Evolutionary conservation across 495 filamentous ascomycete genomes (phyloP).

Genomic region (Aspergillus ostianus): DNA sequence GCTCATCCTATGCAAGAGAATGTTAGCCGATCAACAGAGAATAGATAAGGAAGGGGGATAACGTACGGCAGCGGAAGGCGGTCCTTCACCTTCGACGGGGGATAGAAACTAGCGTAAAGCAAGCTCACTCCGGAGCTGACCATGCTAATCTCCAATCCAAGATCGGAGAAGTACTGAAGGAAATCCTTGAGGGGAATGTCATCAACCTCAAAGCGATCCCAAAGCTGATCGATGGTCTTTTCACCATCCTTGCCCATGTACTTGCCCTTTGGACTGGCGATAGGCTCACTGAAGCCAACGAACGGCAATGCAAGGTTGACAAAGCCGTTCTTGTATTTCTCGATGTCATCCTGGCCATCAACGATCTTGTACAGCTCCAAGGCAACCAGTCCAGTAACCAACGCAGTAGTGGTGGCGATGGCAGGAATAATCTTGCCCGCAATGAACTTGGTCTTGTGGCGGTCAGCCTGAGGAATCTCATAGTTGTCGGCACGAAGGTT

Average conservation of each 20-base stretch:
- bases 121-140: constrained; percentile 93
- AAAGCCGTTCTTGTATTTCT: constrained; percentile 99
- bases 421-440: constrained; percentile 99
- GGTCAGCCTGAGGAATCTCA: constrained; percentile 85
- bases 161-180: constrained; percentile 71
- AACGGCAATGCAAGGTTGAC: constrained; percentile 95
- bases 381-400: constrained; percentile 90
- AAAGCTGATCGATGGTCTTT: constrained; percentile 88
- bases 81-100: constrained; percentile 84
- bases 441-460: constrained; percentile 99
- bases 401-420: constrained; percentile 94
- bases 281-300: constrained; percentile 96
- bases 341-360: constrained; percentile 90
- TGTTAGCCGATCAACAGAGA: constrained; percentile 11
- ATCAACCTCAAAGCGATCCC: constrained; percentile 94
- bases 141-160: constrained; percentile 85
- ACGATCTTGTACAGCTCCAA: constrained; percentile 96
- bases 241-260: constrained; percentile 73
- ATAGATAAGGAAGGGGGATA: neutral
- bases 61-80: constrained; percentile 65
- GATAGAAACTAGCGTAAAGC: constrained; percentile 95
- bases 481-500: constrained; percentile 98
- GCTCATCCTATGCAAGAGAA: constrained; percentile 59
- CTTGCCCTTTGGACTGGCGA: constrained; percentile 85
- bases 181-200: constrained; percentile 84